Base-by-base conservation (phyloP, 441 rosid genomes). In the Bruguiera hainesii region DNA sequence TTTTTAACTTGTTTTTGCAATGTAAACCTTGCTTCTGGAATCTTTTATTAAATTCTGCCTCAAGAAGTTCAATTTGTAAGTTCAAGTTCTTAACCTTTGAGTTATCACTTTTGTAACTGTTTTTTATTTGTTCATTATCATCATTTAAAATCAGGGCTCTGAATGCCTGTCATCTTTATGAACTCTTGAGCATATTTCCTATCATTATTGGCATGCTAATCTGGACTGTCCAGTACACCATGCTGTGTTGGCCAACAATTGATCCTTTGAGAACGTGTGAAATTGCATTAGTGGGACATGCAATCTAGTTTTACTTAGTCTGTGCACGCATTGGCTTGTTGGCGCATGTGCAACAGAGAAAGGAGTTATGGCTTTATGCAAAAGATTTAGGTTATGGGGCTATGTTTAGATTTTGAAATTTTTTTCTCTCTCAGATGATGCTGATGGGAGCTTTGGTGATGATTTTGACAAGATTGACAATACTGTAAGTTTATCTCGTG, bases 401-500 rank as follows among this genome's bases (percentile, higher is more conserved):
- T 53, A 26, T 2, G 56, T 10, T 20, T n/a, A 52, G 26, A n/a
- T 25, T 7, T 53, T 53, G 26, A 53, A n/a, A 15, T 31, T 66
- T 25, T 61, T 10, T 66, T 63, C 21, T 65, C 60, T 80, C 74
- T 42, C 80, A 87, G 92, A 82, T 80, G 93, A 81, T 61, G 87
- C 56, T 62, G 89, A 82, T 61, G 88, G 77, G 67, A 85, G 83
- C 80, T 72, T 89, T 55, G 88, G 73, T 66, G 98, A 91, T 83
- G 97, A 91, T 78, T 89, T 91, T 70, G 94, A 87, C 87, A 86
- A 86, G 82, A 87, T 87, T n/a, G 92, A 76, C 56, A 87, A 81
- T 75, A 85, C 96, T 30, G 98, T 91, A 83, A 86, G 89, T 70
- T 67, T 30, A 60, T 75, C 59, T 55, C 51, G 1, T 65, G 42